Percentiles rank a stretch among this genome's conserved stretches.
phyloP scores from a whole-genome alignment of 345 rosid species.

The Anacardium occidentale region DNA sequence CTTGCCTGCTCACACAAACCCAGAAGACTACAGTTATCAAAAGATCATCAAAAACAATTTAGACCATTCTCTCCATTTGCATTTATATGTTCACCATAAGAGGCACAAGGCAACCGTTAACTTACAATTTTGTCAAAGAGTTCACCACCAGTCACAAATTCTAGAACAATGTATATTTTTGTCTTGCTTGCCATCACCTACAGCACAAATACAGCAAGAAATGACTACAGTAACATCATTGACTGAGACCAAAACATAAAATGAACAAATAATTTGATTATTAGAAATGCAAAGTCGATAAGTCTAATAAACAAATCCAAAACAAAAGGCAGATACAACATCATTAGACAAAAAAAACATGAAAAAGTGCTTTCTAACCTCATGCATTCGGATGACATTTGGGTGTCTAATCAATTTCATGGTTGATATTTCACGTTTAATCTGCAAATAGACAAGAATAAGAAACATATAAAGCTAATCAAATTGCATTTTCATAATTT shows the following conservation, averaged over 20 bases:
- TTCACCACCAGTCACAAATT: slow-evolving; percentile 96
- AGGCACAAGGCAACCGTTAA: slow-evolving; percentile 7
- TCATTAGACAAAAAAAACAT: neutral
- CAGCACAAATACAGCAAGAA: slow-evolving; percentile 24
- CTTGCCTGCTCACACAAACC: slow-evolving; percentile 52
- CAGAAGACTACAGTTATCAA: slow-evolving; percentile 7
- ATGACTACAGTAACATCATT: slow-evolving; percentile 11
- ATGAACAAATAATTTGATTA: neutral
- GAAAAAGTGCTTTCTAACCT: slow-evolving; percentile 48
- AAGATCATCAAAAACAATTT: neutral
- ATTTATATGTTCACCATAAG: neutral
- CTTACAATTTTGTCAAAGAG: slow-evolving; percentile 97
- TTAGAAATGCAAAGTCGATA: neutral
- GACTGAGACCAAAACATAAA: neutral
- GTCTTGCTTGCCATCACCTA: slow-evolving; percentile 99
- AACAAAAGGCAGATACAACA: neutral
- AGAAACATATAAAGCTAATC: neutral
- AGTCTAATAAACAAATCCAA: slow-evolving; percentile 6
- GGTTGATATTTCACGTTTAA: slow-evolving; percentile 91
- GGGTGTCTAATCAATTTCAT: slow-evolving; percentile 94
- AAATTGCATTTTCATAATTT: neutral
- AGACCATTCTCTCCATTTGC: neutral
- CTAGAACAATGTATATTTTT: slow-evolving; percentile 86
- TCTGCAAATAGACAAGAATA: slow-evolving; percentile 40
- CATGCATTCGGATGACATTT: slow-evolving; percentile 90